phyloP scores from a whole-genome alignment of 108 stramenopile genomes.

The Skeletonema grethae region DNA sequence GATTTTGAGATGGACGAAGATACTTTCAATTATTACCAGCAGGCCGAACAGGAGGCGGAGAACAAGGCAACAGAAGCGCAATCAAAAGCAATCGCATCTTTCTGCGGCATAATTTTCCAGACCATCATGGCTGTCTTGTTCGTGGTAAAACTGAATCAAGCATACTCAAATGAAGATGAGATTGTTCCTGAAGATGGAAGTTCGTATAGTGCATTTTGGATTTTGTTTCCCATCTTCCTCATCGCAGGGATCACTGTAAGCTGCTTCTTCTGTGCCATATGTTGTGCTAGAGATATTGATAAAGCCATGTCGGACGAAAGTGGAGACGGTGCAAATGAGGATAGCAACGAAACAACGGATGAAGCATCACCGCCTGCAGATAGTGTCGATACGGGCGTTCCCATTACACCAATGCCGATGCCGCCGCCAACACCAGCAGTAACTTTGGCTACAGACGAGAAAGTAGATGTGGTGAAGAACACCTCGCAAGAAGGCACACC shows the following conservation, averaged over 20 bases:
- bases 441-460: conserved; percentile 1
- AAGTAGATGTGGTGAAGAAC: background rate
- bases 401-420: conserved; percentile 14
- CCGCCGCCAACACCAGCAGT: background rate
- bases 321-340: background rate
- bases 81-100: conserved; percentile 54
- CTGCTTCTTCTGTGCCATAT: conserved; percentile 76
- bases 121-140: conserved; percentile 63
- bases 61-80: conserved; percentile 61
- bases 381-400: background rate
- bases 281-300: conserved; percentile 53
- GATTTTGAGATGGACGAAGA: conserved; percentile 70
- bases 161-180: conserved; percentile 47
- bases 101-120: conserved; percentile 58
- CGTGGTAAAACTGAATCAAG: conserved; percentile 70
- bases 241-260: conserved; percentile 60
- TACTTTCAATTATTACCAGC: conserved; percentile 66
- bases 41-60: conserved; percentile 70
- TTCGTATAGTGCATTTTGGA: conserved; percentile 78
- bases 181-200: conserved; percentile 30
- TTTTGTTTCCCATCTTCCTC: conserved; percentile 74
- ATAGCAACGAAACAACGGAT: conserved; percentile 16
- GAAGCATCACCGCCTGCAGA: conserved; percentile 14
- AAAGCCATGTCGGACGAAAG: conserved; percentile 37
- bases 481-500: conserved; percentile 7